Evolutionary conservation across 352 stramenopile species (phyloP).

Genomic region (Chrysophaeum taylorii): DNA sequence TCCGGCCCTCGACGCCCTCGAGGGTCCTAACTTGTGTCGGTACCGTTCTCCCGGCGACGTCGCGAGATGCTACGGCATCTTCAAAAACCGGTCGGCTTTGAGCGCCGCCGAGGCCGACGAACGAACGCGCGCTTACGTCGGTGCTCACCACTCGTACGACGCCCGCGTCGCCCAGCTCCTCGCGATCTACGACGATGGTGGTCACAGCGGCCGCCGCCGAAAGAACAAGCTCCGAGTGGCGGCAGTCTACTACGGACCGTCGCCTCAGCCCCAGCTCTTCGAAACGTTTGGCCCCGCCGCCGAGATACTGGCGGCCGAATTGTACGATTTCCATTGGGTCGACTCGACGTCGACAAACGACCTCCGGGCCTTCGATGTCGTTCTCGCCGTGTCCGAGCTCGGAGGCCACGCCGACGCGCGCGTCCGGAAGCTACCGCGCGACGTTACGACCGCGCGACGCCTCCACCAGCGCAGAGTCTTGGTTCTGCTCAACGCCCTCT

Average conservation of each 20-base stretch:
- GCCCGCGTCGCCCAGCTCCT: conserved; percentile 26
- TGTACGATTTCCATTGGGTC: conserved; percentile 21
- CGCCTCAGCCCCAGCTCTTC: too few species aligned
- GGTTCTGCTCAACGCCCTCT: neutral
- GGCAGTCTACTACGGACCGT: conserved; percentile 21
- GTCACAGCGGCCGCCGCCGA: neutral
- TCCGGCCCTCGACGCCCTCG: conserved; percentile 29
- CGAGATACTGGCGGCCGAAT: conserved; percentile 11
- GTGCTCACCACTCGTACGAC: conserved; percentile 26
- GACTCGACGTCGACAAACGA: neutral
- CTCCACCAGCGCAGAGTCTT: neutral
- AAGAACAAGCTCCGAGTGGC: conserved; percentile 24
- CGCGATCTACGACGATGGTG: neutral
- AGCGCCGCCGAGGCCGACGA: neutral
- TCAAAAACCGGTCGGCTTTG: too few species aligned
- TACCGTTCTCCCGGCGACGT: conserved; percentile 27
- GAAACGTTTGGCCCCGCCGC: conserved; percentile 25
- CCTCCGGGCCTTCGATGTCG: conserved; percentile 19
- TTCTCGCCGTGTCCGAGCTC: conserved; percentile 19
- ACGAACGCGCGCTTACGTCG: conserved; percentile 12
- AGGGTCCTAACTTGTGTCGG: conserved; percentile 21
- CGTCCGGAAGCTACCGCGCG: conserved; percentile 13
- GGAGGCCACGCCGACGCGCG: conserved; percentile 16
- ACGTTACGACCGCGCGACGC: neutral
- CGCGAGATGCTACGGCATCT: neutral